Conservation (phyloP, 2,329 filamentous ascomycete species). For the Ophiosphaerella korrae region DNA sequence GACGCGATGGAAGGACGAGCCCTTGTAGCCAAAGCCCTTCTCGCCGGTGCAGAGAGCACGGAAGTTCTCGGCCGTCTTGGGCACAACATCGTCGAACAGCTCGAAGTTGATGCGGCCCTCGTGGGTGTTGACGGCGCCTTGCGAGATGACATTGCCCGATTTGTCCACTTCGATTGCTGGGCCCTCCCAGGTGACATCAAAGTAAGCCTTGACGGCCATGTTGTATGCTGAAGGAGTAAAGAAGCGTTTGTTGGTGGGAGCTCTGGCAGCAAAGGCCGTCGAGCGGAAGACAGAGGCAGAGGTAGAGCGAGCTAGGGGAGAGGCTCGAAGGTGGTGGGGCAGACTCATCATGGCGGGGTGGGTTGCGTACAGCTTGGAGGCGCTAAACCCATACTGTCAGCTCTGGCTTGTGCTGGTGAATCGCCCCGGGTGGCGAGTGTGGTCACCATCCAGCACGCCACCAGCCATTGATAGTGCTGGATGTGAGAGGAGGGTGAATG, state of each 20-base stretch:
- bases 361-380: no score
- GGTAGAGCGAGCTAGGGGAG: conserved; percentile 7
- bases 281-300: conserved; percentile 43
- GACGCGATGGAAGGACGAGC: conserved; percentile 88
- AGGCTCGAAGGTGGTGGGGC: conserved; percentile 38
- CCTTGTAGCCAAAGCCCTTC: conserved; percentile 82
- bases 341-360: conserved; percentile 50
- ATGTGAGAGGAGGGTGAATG: no score
- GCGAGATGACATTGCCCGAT: conserved; percentile 56
- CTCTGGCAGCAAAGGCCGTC: conserved; percentile 33
- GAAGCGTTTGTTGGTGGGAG: conserved; percentile 53
- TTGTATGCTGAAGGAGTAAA: conserved; percentile 70
- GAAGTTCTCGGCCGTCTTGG: conserved; percentile 89
- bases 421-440: conserved; percentile 8
- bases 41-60: conserved; percentile 78
- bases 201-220: conserved; percentile 79
- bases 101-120: conserved; percentile 83
- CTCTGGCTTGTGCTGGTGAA: conserved; percentile 22
- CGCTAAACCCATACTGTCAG: conserved; percentile 23
- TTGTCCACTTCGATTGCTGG: conserved; percentile 69
- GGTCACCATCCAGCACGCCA: background rate
- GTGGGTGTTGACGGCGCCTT: conserved; percentile 62
- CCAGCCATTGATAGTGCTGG: no score
- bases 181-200: conserved; percentile 74
- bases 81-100: conserved; percentile 83